phyloP scores from a whole-genome alignment of 345 rosid species.

The Cochlearia excelsa region DNA sequence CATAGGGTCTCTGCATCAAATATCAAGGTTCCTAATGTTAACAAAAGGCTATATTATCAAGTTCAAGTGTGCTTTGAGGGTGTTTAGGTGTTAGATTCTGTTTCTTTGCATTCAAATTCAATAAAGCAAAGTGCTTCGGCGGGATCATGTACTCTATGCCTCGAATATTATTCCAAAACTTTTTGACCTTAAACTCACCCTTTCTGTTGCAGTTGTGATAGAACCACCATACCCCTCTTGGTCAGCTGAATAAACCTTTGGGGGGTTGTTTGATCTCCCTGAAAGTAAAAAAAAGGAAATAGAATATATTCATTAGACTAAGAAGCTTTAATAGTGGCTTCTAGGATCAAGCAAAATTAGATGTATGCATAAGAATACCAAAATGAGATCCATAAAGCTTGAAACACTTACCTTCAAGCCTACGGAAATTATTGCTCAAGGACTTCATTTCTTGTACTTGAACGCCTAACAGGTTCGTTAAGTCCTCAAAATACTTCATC shows the following conservation, averaged over 20 bases:
- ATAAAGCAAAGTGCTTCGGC: not conserved
- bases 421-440: slow-evolving; percentile 57
- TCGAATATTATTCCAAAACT: not conserved
- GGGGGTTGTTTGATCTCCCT: slow-evolving; percentile 50
- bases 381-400: not conserved
- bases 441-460: slow-evolving; percentile 91
- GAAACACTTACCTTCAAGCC: slow-evolving; percentile 57
- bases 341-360: slow-evolving; percentile 5
- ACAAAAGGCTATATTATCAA: slow-evolving; percentile 31
- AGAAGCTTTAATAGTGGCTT: slow-evolving; percentile 4
- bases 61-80: slow-evolving; percentile 6
- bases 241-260: slow-evolving; percentile 40
- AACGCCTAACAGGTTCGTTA: slow-evolving; percentile 55
- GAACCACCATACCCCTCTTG: slow-evolving; percentile 48
- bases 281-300: slow-evolving; percentile 16
- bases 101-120: not conserved
- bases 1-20: slow-evolving; percentile 43
- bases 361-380: not conserved
- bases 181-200: slow-evolving; percentile 46
- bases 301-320: slow-evolving; percentile 1
- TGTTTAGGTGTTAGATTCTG: not conserved
- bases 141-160: not conserved
- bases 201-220: slow-evolving; percentile 32
- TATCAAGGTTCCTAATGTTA: slow-evolving; percentile 34
- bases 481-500: slow-evolving; percentile 56